Base-by-base conservation (phyloP, 1,284 basidiomycete species). In the Ustilago crameri region DNA sequence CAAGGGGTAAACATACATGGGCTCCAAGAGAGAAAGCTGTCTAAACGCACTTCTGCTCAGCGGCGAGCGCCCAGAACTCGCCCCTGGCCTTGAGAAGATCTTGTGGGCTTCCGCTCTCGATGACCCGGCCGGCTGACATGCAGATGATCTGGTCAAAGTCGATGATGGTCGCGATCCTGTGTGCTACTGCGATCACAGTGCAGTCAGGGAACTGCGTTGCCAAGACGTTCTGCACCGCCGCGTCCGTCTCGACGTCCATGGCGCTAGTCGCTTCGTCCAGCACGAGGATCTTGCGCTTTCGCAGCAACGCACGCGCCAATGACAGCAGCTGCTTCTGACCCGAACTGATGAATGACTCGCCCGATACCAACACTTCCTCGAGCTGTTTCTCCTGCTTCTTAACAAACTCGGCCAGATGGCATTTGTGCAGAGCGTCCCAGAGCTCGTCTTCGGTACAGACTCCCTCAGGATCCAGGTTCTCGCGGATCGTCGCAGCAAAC, bases 121-220 rank as follows among this genome's bases (percentile, higher is more conserved):
- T 87, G 51, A 91, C 88, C 53, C 86, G 83, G 0, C 91, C 91
- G 2, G 88, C 88, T 70, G 90, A 89, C 80, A 92, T 87, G 44
- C 92, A 90, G 73, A 90, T 90, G 38, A 92, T 89, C 35, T 89
- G 86, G 80, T 92, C 90, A 79, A 90, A 91, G 26, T 88, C 86
- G 62, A 91, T 89, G 73, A 91, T 90, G 5, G 90, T 91, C n/a
- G 88, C 87, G 64, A 91, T 84, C 32, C 91, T 89, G 80, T 92
- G 90, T 87, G 79, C 59, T 43, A 75, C 80, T 12, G 74, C 49
- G 54, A 75, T 75, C n/a, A 74, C 56, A 10, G 71, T 74, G 20
- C 50, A 64, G 42, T 46, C 48, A 12, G 86, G 20, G 37, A 76
- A 74, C 37, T 71, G 61, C 3, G 41, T 70, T 46, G 42, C 47